These are phyloP conservation scores for Ophioceras dolichostomum DNA, from an alignment of 2,329 filamentous ascomycete species.

Conservation along the genomic window DNA sequence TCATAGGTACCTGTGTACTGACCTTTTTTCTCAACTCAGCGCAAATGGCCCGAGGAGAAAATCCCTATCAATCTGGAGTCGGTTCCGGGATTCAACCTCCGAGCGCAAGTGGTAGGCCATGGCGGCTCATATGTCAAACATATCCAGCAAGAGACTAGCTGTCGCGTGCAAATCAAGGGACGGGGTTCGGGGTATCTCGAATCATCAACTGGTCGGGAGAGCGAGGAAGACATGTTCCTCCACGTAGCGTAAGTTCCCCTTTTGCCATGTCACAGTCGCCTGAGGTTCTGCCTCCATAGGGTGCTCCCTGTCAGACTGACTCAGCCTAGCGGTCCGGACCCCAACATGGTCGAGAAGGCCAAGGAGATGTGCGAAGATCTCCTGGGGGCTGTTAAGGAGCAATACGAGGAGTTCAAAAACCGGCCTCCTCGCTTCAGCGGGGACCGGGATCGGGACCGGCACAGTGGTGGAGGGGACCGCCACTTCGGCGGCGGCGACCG, in stretches of 20 bases:
- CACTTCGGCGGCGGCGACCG: not conserved
- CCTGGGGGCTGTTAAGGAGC: constrained; percentile 71
- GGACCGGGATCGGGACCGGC: constrained; percentile 30
- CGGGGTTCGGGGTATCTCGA: constrained; percentile 92
- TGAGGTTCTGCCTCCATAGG: too few species aligned
- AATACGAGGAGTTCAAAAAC: constrained; percentile 86
- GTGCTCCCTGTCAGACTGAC: too few species aligned
- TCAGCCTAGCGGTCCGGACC: constrained; percentile 62
- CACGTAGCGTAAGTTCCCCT: constrained; percentile 70
- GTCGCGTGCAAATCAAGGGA: constrained; percentile 96
- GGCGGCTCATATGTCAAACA: constrained; percentile 96
- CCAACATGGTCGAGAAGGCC: constrained; percentile 72
- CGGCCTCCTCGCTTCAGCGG: constrained; percentile 59
- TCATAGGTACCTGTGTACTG: constrained; percentile 10
- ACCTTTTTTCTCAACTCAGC: constrained; percentile 28
- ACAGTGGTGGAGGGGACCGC: constrained; percentile 7
- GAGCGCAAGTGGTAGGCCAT: constrained; percentile 90
- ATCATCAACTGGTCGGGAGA: constrained; percentile 74
- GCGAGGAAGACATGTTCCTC: constrained; percentile 92
- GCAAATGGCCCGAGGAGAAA: constrained; percentile 97
- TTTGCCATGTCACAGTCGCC: too few species aligned
- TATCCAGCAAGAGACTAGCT: constrained; percentile 90
- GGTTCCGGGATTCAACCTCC: constrained; percentile 86
- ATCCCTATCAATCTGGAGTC: constrained; percentile 87
- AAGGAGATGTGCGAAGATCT: constrained; percentile 85